Evolutionary conservation across 75 land plant genomes (phyloP), one percentile per base, ranked within the genome.

Genomic region (Selaginella moellendorffii): DNA sequence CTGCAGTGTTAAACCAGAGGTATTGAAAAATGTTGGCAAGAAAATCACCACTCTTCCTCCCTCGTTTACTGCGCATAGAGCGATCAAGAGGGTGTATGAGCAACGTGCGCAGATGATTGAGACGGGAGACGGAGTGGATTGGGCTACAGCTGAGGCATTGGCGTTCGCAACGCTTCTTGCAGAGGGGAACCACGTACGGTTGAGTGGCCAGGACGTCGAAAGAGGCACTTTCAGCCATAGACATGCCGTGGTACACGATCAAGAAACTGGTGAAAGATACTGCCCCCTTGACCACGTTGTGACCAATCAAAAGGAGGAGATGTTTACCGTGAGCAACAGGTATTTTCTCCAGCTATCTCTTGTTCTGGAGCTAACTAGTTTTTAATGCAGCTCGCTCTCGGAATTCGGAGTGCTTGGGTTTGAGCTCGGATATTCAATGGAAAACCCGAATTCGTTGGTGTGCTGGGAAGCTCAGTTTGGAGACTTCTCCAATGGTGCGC

Each of bases 281-380:
- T 85, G 86, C 31, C 98, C 98, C 25, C 72, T 88, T 10, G 90
- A 81, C 46, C 90, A 92, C 76, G 80, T 88, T 53, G 58, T 77
- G 24, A 83, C 74, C 65, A 83, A 83, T 58, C 98, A 92, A 30
- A 64, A 79, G 67, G 83, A 74, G 27, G 98, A 92, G 62, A 77
- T 89, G 90, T 92, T 92, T 68, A 92, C 98, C 66, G 90, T 92
- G 28, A 85, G 96, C 80, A 92, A 92, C 77, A 92, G 98, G 98
- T 88, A 30, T n/a, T n/a, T n/a, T n/a, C n/a, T n/a, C n/a, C n/a
- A n/a, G 46, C 14, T 36, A 5, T 36, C 5, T 36, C 5, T 14
- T 36, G 5, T 36, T 5, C 46, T 36, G 14, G 5, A 36, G 14
- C 5, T 36, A 36, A 5, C 14, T 5, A 36, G 46, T 36, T 36